Base-by-base conservation (phyloP, 176 grass and related monocot species). In the Pontederia paniculata region DNA sequence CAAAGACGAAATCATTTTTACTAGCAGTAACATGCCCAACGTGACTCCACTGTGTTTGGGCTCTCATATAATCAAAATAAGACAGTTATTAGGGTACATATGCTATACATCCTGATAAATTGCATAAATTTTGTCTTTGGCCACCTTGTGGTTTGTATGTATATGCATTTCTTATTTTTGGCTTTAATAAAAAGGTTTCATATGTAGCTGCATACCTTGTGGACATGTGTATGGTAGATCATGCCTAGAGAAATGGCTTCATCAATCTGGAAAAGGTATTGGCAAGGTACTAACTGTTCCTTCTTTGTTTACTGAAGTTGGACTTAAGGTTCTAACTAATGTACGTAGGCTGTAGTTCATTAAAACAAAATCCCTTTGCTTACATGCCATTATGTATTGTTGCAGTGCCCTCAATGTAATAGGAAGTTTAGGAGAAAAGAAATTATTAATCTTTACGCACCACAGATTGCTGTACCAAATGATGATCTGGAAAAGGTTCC, bases 191-290 rank as follows among this genome's bases (percentile, higher is more conserved):
- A 63, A 6, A 59, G 55, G 23, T 31, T 72, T 12, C 37, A 60
- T 23, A 55, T 77, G 55, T 70, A 97, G 93, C 57, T 97, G 86
- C 79, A 84, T 97, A 81, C 93, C 91, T 54, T 97, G 91, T 69
- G 91, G 91, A 21, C 91, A 97, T 81, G 77, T 97, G 18, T 97
- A 90, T 46, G 91, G 91, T 18, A 90, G 86, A 81, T 87, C 64
- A 52, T 97, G 91, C 74, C 65, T 90, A 70, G 91, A 97, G 58
- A 79, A 23, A 68, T 97, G 86, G 86, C 42, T 90, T 69, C 22
- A 48, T 13, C 83, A 90, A 45, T 74, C 42, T 50, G 65, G 72
- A 53, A 97, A 84, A 48, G 90, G 77, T 77, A 66, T 54, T 50
- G 91, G 79, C 51, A 86, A 84, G 73, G 91, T 97, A 44, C 61